Base-by-base conservation (phyloP, 306 rosid species). In the Vigna hirtella region DNA sequence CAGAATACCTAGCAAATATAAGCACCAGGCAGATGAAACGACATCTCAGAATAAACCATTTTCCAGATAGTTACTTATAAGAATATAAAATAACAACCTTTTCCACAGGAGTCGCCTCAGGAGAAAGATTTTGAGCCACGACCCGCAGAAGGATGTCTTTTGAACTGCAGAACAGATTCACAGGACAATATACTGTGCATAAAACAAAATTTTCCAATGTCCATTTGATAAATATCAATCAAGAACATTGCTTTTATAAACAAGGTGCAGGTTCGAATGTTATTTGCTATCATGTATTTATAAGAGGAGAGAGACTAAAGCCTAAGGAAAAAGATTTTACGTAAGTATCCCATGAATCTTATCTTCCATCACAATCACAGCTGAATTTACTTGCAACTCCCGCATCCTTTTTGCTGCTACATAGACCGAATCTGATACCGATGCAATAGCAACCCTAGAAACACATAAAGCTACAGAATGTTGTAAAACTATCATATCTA, bases 81-180 rank as follows among this genome's bases (percentile, higher is more conserved):
- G 13, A 72, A 65, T 76, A 79, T 17, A 57, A 77, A 77, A 69
- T 18, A 74, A 77, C 68, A 68, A 86, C 91, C 91, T 85, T 93
- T 90, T 95, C 99, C 77, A 89, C 91, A 72, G 86, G 81, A 71
- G 96, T 86, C 83, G 75, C 77, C 63, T 93, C 98, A 32, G 99
- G 99, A 62, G 94, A 87, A 68, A 93, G 85, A 88, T 86, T 91
- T 77, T 82, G 96, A 28, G 99, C 92, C 86, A 95, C 89, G 5
- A 93, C 94, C 48, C 99, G 93, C 99, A 93, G 87, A 45, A 95
- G 92, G 70, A 95, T 93, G 77, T 95, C 99, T 86, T 91, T 95
- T 51, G 99, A 93, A 75, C 99, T 95, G 91, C 85, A 86, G 18
- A 51, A 70, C 32, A 82, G 30, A 81, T 48, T 70, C 65, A 83